Conservation (phyloP, 345 rosid genomes). For the Eucalyptus dawsonii region DNA sequence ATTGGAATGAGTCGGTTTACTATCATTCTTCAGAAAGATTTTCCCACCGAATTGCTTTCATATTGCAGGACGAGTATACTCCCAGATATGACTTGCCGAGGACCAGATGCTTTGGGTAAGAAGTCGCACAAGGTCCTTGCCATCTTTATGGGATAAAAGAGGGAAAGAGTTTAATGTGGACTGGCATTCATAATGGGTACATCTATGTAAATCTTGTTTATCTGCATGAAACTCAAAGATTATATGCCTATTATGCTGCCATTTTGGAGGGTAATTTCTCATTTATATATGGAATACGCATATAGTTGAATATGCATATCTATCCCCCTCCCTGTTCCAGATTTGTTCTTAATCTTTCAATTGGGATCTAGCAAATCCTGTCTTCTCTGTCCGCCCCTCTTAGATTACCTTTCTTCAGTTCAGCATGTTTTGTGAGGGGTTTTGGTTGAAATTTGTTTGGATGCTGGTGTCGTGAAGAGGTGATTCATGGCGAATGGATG, state of each 20-base stretch:
- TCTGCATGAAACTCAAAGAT: not conserved
- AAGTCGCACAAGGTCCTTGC: not conserved
- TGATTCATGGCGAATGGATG: not conserved
- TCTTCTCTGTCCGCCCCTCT: not conserved
- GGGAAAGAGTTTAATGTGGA: not conserved
- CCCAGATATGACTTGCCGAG: constrained; percentile 12
- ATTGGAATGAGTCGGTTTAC: not conserved
- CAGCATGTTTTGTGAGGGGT: not conserved
- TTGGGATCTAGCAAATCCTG: not conserved
- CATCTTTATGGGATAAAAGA: not conserved
- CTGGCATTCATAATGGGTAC: not conserved
- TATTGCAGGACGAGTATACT: constrained; percentile 4
- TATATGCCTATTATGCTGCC: not conserved
- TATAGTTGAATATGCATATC: not conserved
- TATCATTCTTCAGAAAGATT: not conserved
- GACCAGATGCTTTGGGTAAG: constrained; percentile 4
- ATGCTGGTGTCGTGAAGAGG: not conserved
- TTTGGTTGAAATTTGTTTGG: not conserved
- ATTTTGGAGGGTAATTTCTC: not conserved
- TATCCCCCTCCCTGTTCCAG: not conserved
- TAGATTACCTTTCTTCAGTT: not conserved
- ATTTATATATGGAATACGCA: not conserved
- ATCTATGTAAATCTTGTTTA: not conserved
- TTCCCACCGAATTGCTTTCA: not conserved
- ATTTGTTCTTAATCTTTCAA: not conserved